Evolutionary conservation across 2,329 filamentous ascomycete species (phyloP).

Genomic region (Fusarium drepaniforme): DNA sequence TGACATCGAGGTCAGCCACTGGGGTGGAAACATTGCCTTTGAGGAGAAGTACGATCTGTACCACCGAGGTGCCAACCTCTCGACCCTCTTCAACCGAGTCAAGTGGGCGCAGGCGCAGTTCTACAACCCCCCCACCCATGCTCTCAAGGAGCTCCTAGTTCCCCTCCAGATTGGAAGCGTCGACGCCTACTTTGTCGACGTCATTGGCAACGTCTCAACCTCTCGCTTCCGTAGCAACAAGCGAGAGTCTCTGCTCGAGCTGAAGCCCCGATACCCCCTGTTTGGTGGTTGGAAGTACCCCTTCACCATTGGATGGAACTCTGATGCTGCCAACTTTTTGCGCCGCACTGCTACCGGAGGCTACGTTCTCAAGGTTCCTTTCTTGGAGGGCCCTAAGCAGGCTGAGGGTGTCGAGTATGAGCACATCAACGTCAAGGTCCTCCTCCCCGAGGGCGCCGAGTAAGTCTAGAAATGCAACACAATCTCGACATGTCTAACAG

Average conservation of each 20-base stretch:
- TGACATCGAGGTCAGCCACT: conserved; percentile 95
- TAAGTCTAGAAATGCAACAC: conserved; percentile 59
- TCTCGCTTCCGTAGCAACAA: conserved; percentile 84
- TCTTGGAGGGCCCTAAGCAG: conserved; percentile 92
- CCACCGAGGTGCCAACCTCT: conserved; percentile 86
- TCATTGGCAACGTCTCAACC: conserved; percentile 97
- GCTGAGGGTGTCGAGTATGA: conserved; percentile 89
- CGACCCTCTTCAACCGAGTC: conserved; percentile 79
- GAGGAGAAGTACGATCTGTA: conserved; percentile 93
- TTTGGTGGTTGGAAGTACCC: conserved; percentile 99
- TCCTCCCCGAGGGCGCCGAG: conserved; percentile 92
- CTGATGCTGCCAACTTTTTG: conserved; percentile 82
- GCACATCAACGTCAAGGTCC: conserved; percentile 81
- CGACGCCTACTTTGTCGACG: conserved; percentile 94
- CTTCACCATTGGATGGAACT: conserved; percentile 97
- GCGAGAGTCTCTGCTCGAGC: conserved; percentile 85
- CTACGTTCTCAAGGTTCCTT: conserved; percentile 91
- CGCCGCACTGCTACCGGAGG: conserved; percentile 74
- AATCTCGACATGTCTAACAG: conserved; percentile 44
- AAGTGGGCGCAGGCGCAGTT: conserved; percentile 80
- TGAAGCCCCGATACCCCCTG: conserved; percentile 94
- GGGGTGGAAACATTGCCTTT: conserved; percentile 95
- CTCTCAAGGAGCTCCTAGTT: conserved; percentile 85
- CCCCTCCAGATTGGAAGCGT: conserved; percentile 83
- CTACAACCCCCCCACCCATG: conserved; percentile 81